phyloP scores from a whole-genome alignment of 2,329 filamentous ascomycete species.

The Epichloe coenophiala region DNA sequence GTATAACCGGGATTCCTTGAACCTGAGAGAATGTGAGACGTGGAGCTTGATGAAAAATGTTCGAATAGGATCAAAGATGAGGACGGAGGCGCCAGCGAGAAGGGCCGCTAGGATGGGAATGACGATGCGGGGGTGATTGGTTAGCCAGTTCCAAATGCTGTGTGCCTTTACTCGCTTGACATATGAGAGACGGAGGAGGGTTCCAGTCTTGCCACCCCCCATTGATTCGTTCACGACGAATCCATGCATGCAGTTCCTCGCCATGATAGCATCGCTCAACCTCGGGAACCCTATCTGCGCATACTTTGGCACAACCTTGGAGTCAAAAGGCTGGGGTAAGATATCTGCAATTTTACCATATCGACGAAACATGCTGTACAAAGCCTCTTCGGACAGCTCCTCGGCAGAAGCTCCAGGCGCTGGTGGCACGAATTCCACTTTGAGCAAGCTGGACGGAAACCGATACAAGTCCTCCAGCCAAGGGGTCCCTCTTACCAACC shows the following conservation, averaged over 20 bases:
- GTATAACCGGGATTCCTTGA: constrained; percentile 60
- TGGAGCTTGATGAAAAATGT: constrained; percentile 86
- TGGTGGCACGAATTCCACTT: constrained; percentile 71
- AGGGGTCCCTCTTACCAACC: constrained; percentile 67
- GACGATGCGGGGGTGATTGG: constrained; percentile 74
- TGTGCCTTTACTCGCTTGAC: constrained; percentile 64
- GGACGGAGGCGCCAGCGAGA: constrained; percentile 68
- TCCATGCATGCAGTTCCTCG: constrained; percentile 85
- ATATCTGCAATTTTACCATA: constrained; percentile 91
- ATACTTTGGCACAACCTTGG: constrained; percentile 69
- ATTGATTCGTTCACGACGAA: constrained; percentile 54
- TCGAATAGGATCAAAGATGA: constrained; percentile 86
- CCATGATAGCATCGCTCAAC: constrained; percentile 68
- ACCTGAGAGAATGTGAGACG: constrained; percentile 62
- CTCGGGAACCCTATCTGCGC: constrained; percentile 66
- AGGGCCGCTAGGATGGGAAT: constrained; percentile 73
- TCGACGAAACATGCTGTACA: constrained; percentile 76
- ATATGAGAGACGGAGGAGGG: constrained; percentile 69
- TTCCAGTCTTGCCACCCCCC: constrained; percentile 68
- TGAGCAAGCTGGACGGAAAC: constrained; percentile 61
- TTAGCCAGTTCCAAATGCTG: constrained; percentile 77
- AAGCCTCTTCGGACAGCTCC: constrained; percentile 71
- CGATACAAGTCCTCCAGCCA: constrained; percentile 91
- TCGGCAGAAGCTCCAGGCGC: constrained; percentile 56
- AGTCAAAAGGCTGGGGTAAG: constrained; percentile 66